Percentiles rank a stretch among this genome's conserved stretches.
These are phyloP conservation scores for Tetraselmis chui DNA, from an alignment of 139 green algal species.

Conservation along the genomic window DNA sequence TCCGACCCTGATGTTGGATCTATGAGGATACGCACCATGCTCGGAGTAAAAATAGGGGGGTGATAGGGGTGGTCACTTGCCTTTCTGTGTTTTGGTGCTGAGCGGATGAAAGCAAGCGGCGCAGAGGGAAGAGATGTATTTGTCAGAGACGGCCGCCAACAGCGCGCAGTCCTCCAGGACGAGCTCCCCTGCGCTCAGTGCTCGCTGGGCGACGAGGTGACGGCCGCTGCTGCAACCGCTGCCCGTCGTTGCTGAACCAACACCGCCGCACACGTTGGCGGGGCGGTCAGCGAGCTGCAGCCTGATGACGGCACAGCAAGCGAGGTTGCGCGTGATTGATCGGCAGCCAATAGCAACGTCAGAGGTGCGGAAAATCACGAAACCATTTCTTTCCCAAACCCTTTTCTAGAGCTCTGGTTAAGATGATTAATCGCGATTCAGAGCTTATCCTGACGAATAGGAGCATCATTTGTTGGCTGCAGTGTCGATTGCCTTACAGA, in stretches of 20 bases:
- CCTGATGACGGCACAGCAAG: background rate
- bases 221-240: background rate
- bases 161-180: background rate
- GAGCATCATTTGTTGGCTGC: background rate
- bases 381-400: too few relatives aligned
- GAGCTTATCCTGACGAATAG: background rate
- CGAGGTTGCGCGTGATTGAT: too few relatives aligned
- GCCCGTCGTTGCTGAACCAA: too few relatives aligned
- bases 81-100: background rate
- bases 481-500: too few relatives aligned
- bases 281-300: background rate
- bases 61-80: too few relatives aligned
- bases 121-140: background rate
- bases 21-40: background rate
- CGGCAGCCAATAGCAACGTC: too few relatives aligned
- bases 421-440: too few relatives aligned
- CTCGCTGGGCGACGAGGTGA: background rate
- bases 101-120: background rate
- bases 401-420: too few relatives aligned
- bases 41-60: background rate
- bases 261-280: background rate
- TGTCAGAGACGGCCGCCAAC: background rate
- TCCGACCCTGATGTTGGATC: too few relatives aligned
- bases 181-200: background rate
- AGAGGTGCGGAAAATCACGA: background rate